phyloP scores from a whole-genome alignment of 2,329 filamentous ascomycete species.

The Tolypocladium ovalisporum region DNA sequence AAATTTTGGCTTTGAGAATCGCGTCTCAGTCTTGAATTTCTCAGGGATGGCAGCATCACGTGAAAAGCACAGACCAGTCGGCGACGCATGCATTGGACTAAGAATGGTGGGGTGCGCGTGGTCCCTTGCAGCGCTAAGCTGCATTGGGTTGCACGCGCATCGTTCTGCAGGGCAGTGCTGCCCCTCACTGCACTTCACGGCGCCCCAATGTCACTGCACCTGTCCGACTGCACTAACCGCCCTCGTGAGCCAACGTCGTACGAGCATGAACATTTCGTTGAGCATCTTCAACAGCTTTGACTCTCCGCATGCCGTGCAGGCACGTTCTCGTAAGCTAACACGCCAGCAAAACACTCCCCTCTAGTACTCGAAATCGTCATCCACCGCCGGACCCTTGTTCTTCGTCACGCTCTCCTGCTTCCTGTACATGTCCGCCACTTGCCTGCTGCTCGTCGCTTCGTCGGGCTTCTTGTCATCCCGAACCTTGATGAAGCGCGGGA shows the following conservation, averaged over 20 bases:
- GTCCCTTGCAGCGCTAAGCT: background rate
- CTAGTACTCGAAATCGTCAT: constrained; percentile 97
- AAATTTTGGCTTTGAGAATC: background rate
- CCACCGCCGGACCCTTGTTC: constrained; percentile 74
- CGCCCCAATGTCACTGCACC: background rate
- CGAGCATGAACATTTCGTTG: background rate
- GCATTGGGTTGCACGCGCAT: background rate
- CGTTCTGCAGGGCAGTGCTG: background rate
- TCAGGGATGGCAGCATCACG: background rate
- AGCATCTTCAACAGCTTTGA: background rate
- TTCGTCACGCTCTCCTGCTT: constrained; percentile 87
- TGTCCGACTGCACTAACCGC: background rate
- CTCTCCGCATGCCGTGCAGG: background rate
- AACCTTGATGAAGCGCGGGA: constrained; percentile 84
- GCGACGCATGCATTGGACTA: background rate
- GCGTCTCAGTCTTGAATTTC: background rate
- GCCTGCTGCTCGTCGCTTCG: constrained; percentile 70
- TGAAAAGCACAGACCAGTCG: background rate
- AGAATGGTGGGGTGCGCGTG: background rate
- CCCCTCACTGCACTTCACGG: background rate
- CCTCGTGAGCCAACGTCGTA: background rate
- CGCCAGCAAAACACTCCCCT: background rate
- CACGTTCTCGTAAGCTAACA: background rate
- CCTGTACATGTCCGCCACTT: constrained; percentile 94
- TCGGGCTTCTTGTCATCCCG: constrained; percentile 95